Evolutionary conservation across 2,329 filamentous ascomycete genomes (phyloP).

Genomic region (Teratosphaeria pseudoeucalypti): DNA sequence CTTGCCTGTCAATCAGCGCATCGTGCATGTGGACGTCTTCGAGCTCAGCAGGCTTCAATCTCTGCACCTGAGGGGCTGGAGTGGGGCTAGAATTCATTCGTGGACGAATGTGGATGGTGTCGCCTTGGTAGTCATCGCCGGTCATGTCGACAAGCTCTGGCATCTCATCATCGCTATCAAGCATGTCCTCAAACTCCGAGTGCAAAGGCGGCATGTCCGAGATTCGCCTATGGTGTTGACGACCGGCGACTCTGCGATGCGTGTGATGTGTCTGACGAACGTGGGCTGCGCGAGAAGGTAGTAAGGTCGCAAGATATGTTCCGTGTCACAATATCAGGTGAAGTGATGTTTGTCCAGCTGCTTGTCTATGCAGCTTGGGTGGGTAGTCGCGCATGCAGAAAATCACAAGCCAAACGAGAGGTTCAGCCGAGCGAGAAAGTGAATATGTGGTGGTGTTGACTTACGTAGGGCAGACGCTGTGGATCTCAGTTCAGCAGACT

Average conservation of each 20-base stretch:
- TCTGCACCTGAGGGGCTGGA: neutral
- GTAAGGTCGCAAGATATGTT: too few species aligned
- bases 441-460: neutral
- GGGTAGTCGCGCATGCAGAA: neutral
- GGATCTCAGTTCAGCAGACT: neutral
- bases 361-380: neutral
- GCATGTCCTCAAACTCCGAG: neutral
- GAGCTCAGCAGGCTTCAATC: neutral
- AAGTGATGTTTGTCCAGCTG: neutral
- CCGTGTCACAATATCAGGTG: too few species aligned
- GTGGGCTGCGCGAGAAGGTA: neutral
- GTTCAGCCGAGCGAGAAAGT: neutral
- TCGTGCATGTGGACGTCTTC: neutral
- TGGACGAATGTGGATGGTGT: neutral
- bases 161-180: neutral
- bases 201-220: neutral
- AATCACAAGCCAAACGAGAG: neutral
- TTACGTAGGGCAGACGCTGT: neutral
- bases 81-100: neutral
- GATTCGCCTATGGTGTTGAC: neutral
- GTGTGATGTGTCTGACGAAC: neutral
- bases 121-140: neutral
- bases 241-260: neutral
- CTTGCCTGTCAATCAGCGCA: neutral
- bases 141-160: neutral